Evolutionary conservation across 768 basidiomycete genomes (phyloP), one percentile per base, ranked within the genome.

Genomic region (Kwoniella mangroviensis): DNA sequence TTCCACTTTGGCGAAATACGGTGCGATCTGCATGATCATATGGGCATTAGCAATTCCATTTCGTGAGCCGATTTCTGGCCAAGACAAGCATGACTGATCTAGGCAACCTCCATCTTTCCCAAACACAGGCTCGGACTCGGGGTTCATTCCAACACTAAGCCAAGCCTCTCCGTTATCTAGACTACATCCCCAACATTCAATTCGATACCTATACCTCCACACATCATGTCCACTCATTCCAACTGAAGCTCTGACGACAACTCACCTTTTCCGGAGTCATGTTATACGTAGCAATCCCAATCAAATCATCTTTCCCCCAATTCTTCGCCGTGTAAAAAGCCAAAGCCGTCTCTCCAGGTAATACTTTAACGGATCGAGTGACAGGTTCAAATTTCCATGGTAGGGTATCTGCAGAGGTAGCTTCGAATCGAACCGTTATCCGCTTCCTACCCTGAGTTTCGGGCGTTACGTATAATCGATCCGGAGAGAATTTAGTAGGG

Each of bases 251-350:
- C n/a, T n/a, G n/a, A n/a, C n/a, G n/a, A n/a, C n/a, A n/a, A n/a
- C 90, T 56, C 79, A 97, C 96, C 83, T 95, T 88, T 80, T 93
- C 92, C n/a, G 97, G 97, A 0, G 95, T 96, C 71, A 98, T 96
- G 83, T 98, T 99, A 82, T 99, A 99, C 5, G 97, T 98, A 42
- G 95, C 96, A 82, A 99, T 98, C 1, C 97, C 97, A 78, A 99
- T 95, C 63, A 99, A 88, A 80, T 98, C 97, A 73, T 91, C 86
- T 58, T 89, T 85, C 11, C 92, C 90, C 58, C 85, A 87, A 77
- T 99, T 99, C 84, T 87, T 92, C 7, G 96, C 96, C 58, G 87
- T 93, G 83, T 98, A 99, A 82, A 99, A 99, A 11, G 97, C 97
- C 69, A 99, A 84, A 69, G 92, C 93, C 2, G 94, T 94, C 85